Evolutionary conservation across 768 basidiomycete species (phyloP).

Genomic region (Symmetrospora coprosmae): DNA sequence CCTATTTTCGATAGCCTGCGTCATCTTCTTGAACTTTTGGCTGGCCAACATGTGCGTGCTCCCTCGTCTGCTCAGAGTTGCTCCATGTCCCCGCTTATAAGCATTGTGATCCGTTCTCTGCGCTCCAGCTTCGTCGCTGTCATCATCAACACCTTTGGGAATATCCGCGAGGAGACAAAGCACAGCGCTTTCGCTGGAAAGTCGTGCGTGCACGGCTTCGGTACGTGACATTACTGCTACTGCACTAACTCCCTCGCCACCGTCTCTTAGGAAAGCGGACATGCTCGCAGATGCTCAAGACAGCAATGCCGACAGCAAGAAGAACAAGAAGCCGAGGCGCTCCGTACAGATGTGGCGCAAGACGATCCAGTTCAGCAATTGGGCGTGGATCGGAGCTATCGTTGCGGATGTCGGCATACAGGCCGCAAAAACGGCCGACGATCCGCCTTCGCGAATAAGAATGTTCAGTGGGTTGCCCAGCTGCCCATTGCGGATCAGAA

Average conservation of each 20-base stretch:
- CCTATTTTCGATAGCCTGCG: conserved; percentile 68
- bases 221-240: not conserved
- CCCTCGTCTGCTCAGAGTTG: not conserved
- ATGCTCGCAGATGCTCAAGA: not conserved
- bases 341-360: not conserved
- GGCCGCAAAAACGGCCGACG: conserved; percentile 49
- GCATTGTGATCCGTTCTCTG: conserved; percentile 65
- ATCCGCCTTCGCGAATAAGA: conserved; percentile 28
- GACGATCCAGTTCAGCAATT: conserved; percentile 39
- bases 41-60: conserved; percentile 26
- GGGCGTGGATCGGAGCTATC: conserved; percentile 64
- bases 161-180: conserved; percentile 69
- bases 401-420: conserved; percentile 58
- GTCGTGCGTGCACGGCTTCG: conserved; percentile 30
- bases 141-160: conserved; percentile 83
- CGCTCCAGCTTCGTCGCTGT: conserved; percentile 89
- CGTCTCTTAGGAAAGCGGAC: not conserved
- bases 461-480: conserved; percentile 30
- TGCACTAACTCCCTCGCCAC: not conserved
- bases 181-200: conserved; percentile 82
- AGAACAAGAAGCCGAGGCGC: not conserved
- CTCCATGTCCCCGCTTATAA: not conserved
- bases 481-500: too few relatives aligned
- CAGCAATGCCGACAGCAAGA: not conserved
- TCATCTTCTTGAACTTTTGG: conserved; percentile 74